Evolutionary conservation across 352 stramenopile genomes (phyloP).

Genomic region (Phytophthora tubulina): DNA sequence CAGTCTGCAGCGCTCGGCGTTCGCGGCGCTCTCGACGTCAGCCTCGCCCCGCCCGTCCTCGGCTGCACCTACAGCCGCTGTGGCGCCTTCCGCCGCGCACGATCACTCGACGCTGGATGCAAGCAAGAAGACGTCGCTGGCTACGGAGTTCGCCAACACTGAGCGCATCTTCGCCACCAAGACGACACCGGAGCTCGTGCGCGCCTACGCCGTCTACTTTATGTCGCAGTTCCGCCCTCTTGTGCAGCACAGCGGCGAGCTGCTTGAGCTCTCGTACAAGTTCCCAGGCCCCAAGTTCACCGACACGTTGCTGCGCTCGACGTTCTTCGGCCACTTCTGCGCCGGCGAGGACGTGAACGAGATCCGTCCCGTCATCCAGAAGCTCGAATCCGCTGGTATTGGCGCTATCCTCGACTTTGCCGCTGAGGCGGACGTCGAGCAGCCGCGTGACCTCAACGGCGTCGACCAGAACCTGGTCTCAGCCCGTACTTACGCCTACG

Average conservation of each 20-base stretch:
- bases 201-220: conserved; percentile 89
- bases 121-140: conserved; percentile 25
- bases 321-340: conserved; percentile 98
- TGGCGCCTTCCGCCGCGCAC: conserved; percentile 13
- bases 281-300: conserved; percentile 88
- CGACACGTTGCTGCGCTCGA: conserved; percentile 91
- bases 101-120: conserved; percentile 16
- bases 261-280: conserved; percentile 87
- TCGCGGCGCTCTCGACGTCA: conserved; percentile 27
- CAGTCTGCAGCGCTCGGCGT: conserved; percentile 11
- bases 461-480: conserved; percentile 86
- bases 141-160: conserved; percentile 75
- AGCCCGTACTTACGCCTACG: conserved; percentile 96
- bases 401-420: conserved; percentile 98
- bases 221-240: conserved; percentile 88
- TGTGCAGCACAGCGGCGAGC: conserved; percentile 87
- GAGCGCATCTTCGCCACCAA: conserved; percentile 89
- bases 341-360: conserved; percentile 91
- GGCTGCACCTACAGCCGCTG: conserved; percentile 17
- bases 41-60: conserved; percentile 32
- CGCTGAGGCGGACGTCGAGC: conserved; percentile 92
- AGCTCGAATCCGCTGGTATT: conserved; percentile 88
- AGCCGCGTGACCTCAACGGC: conserved; percentile 81
- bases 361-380: conserved; percentile 83
- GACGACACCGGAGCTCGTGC: conserved; percentile 86